Conservation (phyloP, 139 green algal genomes). For the Auxenochlorella pyrenoidosa region DNA sequence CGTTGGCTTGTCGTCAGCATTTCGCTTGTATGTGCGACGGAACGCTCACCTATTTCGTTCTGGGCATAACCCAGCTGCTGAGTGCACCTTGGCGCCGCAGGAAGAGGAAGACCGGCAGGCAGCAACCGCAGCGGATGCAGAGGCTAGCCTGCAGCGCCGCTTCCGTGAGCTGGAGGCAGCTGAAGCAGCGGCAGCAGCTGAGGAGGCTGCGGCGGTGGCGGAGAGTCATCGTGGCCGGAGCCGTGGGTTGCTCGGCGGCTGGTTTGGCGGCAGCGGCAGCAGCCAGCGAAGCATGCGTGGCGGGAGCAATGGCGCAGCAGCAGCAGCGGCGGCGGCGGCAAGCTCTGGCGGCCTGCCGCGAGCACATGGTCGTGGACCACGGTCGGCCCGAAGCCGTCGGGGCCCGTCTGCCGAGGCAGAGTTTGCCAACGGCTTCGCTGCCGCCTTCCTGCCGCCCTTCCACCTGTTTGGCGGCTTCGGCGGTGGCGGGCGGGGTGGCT, state of each 20-base stretch:
- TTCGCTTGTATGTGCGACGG: too few relatives aligned
- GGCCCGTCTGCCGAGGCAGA: constrained; percentile 9
- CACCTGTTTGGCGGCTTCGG: background rate
- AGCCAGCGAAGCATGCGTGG: background rate
- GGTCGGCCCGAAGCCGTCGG: background rate
- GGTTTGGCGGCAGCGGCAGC: background rate
- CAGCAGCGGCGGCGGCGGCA: background rate
- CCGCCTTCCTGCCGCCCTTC: background rate
- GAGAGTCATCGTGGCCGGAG: background rate
- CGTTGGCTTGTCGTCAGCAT: too few relatives aligned
- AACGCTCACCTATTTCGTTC: too few relatives aligned
- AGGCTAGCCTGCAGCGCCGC: background rate
- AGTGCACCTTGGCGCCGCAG: background rate
- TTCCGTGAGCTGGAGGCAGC: constrained; percentile 22
- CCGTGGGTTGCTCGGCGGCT: background rate
- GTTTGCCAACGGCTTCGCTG: background rate
- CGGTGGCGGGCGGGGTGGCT: background rate
- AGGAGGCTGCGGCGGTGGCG: background rate
- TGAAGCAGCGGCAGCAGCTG: constrained; percentile 18
- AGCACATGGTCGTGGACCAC: background rate
- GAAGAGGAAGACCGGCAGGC: constrained; percentile 27
- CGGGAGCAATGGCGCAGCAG: background rate
- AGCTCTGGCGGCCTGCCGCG: background rate
- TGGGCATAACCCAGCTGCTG: too few relatives aligned
- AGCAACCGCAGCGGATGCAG: background rate